Percentiles rank a stretch among this genome's conserved stretches.
These are phyloP conservation scores for Verticillium klebahnii DNA, from an alignment of 2,329 filamentous ascomycete species.

Conservation along the genomic window DNA sequence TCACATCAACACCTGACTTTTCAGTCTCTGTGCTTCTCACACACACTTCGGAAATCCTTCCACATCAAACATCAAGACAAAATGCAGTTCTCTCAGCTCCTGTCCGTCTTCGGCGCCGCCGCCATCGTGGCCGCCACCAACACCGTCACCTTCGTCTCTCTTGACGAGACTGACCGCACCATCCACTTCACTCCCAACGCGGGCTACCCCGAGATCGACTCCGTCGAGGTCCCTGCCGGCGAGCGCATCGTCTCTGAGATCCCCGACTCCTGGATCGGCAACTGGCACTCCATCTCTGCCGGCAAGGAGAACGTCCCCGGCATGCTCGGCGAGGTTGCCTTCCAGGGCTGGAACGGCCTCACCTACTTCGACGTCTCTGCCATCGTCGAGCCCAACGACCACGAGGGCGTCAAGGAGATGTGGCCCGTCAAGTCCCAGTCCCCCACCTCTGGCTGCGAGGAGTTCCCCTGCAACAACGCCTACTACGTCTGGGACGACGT, in stretches of 20 bases:
- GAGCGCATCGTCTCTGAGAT: constrained; percentile 35
- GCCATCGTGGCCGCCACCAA: constrained; percentile 37
- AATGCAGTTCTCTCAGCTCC: constrained; percentile 48
- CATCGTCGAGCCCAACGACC: constrained; percentile 48
- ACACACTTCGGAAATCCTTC: constrained; percentile 3
- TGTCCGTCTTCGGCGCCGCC: constrained; percentile 36
- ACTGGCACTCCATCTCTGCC: constrained; percentile 44
- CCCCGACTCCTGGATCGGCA: constrained; percentile 41
- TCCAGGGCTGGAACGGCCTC: constrained; percentile 40
- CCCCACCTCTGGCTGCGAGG: constrained; percentile 44
- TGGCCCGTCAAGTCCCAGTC: constrained; percentile 34
- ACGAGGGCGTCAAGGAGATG: constrained; percentile 49
- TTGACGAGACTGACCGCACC: constrained; percentile 45
- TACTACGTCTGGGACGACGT: constrained; percentile 52
- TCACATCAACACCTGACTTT: neutral
- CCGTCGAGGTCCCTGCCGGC: constrained; percentile 34
- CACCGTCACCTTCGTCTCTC: constrained; percentile 53
- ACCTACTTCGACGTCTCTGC: constrained; percentile 57
- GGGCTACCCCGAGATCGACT: constrained; percentile 26
- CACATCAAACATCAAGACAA: constrained; percentile 26
- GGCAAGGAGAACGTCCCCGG: constrained; percentile 37
- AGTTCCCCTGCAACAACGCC: constrained; percentile 47
- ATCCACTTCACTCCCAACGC: constrained; percentile 45
- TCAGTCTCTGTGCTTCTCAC: neutral
- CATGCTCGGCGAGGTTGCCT: constrained; percentile 49